Percentiles rank a stretch among this genome's conserved stretches.
phyloP scores from a whole-genome alignment of 768 basidiomycete species.

The Mycena alexandri region DNA sequence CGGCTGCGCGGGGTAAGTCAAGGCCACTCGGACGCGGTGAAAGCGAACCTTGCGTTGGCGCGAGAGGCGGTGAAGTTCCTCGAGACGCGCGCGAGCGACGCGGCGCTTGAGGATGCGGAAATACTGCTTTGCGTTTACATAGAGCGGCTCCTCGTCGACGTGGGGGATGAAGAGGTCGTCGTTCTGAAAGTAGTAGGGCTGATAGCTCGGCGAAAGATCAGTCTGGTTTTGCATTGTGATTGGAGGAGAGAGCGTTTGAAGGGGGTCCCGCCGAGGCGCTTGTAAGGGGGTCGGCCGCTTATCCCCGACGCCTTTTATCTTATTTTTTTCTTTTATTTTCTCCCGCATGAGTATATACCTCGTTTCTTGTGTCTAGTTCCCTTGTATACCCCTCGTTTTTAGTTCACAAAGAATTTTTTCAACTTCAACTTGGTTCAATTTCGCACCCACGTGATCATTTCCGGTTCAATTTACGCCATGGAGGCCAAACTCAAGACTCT shows the following conservation, averaged over 20 bases:
- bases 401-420: no score
- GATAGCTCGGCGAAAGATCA: slow-evolving; percentile 36
- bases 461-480: slow-evolving; percentile 43
- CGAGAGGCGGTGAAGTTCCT: slow-evolving; percentile 94
- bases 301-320: no score
- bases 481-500: slow-evolving; percentile 52
- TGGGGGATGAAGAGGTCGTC: slow-evolving; percentile 43
- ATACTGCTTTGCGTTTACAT: slow-evolving; percentile 99
- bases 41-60: slow-evolving; percentile 87
- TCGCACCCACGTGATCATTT: no score
- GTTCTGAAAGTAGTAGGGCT: slow-evolving; percentile 39
- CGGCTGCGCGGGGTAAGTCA: slow-evolving; percentile 66
- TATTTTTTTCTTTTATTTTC: no score
- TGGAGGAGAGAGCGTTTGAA: slow-evolving; percentile 3
- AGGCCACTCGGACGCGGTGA: slow-evolving; percentile 19
- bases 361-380: no score
- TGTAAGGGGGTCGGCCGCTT: no score
- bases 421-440: no score
- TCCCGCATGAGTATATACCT: no score
- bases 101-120: slow-evolving; percentile 97
- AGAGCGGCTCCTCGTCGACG: slow-evolving; percentile 96
- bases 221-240: slow-evolving; percentile 27
- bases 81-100: slow-evolving; percentile 89
- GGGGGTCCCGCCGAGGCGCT: no score
- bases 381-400: no score